Conservation (phyloP, 2,329 filamentous ascomycete species). For the Apiospora kogelbergensis region DNA sequence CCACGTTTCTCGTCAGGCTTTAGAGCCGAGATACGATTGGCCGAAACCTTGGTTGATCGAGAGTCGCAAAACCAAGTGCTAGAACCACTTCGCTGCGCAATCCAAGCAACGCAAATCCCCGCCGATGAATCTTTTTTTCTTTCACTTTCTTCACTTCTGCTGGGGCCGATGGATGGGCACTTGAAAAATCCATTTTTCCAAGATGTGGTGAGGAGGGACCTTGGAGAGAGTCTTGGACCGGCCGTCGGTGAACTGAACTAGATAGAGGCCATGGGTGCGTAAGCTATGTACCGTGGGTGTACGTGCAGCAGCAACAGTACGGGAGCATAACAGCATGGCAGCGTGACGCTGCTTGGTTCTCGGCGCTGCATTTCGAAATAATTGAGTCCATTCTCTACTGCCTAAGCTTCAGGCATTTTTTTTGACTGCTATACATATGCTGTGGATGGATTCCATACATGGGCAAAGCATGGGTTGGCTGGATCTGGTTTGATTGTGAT, state of each 20-base stretch:
- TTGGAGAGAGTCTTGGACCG: background rate
- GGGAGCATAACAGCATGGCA: background rate
- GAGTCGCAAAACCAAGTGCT: constrained; percentile 4
- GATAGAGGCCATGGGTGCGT: background rate
- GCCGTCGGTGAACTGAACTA: background rate
- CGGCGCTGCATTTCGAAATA: background rate
- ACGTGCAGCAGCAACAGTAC: background rate
- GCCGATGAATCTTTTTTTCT: background rate
- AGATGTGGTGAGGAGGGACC: background rate
- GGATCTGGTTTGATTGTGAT: constrained; percentile 6
- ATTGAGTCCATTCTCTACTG: background rate
- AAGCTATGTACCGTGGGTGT: background rate
- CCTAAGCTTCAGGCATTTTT: background rate
- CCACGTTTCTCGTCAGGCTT: constrained; percentile 1
- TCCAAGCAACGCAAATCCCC: constrained; percentile 6
- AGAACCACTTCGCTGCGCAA: constrained; percentile 3
- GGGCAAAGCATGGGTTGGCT: background rate
- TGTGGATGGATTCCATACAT: background rate
- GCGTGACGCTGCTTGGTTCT: constrained; percentile 2
- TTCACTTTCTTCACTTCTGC: background rate
- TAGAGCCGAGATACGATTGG: background rate
- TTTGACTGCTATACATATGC: too few species aligned
- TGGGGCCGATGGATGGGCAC: background rate
- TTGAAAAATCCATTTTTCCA: constrained; percentile 3
- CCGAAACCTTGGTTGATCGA: constrained; percentile 2